Evolutionary conservation across 2,329 filamentous ascomycete species (phyloP).

Genomic region (Fusarium napiforme): DNA sequence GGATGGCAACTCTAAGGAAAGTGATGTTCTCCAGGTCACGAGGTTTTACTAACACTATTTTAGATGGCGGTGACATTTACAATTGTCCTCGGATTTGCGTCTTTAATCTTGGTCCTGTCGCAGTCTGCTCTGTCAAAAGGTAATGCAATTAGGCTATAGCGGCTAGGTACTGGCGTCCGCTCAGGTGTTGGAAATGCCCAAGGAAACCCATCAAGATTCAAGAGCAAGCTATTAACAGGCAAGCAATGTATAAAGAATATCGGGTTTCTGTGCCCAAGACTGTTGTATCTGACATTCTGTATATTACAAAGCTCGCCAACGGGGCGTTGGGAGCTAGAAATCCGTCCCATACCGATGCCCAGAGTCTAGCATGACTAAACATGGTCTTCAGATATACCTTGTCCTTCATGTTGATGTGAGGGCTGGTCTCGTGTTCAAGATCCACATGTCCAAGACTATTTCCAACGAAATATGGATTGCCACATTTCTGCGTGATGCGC

Average conservation of each 20-base stretch:
- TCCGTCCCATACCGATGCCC: neutral
- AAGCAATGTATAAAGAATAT: too few species aligned
- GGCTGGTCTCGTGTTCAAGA: neutral
- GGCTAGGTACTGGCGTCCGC: accelerated
- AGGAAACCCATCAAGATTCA: too few species aligned
- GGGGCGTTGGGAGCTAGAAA: neutral
- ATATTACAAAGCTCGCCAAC: neutral
- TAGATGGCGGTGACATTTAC: neutral
- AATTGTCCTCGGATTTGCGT: neutral
- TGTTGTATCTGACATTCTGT: too few species aligned
- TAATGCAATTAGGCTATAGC: accelerated
- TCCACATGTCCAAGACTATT: neutral
- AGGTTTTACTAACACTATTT: accelerated
- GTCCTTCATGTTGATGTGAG: neutral
- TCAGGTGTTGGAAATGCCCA: accelerated
- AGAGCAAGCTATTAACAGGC: too few species aligned
- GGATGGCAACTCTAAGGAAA: neutral
- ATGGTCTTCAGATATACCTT: neutral
- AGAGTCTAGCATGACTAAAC: neutral
- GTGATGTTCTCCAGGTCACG: neutral
- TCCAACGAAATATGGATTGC: neutral
- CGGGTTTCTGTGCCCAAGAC: too few species aligned
- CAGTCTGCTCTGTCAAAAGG: neutral
- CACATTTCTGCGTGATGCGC: neutral
- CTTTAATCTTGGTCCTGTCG: neutral